Conservation (phyloP, 2,329 filamentous ascomycete genomes). For the Rhynchosporium secalis region DNA sequence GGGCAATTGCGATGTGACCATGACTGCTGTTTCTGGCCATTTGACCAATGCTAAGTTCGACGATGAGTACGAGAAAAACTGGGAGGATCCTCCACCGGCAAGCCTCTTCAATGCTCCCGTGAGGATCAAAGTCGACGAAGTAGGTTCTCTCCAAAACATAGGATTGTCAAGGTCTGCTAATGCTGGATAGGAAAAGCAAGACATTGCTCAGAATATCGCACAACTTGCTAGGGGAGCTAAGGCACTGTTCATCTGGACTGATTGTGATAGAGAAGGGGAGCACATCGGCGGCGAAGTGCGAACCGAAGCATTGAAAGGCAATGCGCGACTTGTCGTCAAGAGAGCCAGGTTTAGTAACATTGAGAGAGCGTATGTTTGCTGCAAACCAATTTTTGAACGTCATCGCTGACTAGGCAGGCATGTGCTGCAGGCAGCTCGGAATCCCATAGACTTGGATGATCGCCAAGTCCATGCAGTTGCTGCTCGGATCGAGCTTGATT, state of each 20-base stretch:
- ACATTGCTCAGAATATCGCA: constrained; percentile 82
- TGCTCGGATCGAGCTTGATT: constrained; percentile 86
- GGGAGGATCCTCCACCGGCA: constrained; percentile 77
- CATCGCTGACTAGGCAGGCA: constrained; percentile 56
- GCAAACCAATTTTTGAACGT: neutral
- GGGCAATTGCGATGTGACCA: constrained; percentile 81
- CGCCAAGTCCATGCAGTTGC: constrained; percentile 84
- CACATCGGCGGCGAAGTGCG: constrained; percentile 93
- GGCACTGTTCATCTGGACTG: constrained; percentile 93
- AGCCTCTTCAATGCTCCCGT: constrained; percentile 81
- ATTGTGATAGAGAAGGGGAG: constrained; percentile 96
- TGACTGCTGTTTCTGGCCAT: constrained; percentile 92
- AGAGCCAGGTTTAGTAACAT: constrained; percentile 95
- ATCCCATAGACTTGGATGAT: constrained; percentile 77
- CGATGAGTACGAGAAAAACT: constrained; percentile 66
- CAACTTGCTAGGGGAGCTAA: constrained; percentile 71
- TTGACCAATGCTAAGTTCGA: constrained; percentile 80
- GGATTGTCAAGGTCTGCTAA: neutral
- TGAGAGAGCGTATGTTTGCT: constrained; percentile 70
- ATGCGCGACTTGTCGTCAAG: constrained; percentile 73
- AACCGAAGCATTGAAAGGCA: constrained; percentile 73
- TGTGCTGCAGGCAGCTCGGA: constrained; percentile 78
- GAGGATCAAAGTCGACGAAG: constrained; percentile 61
- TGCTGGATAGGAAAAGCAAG: constrained; percentile 66
- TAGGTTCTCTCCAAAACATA: neutral